Evolutionary conservation across 495 filamentous ascomycete genomes (phyloP).

Genomic region (Collariella sp.): DNA sequence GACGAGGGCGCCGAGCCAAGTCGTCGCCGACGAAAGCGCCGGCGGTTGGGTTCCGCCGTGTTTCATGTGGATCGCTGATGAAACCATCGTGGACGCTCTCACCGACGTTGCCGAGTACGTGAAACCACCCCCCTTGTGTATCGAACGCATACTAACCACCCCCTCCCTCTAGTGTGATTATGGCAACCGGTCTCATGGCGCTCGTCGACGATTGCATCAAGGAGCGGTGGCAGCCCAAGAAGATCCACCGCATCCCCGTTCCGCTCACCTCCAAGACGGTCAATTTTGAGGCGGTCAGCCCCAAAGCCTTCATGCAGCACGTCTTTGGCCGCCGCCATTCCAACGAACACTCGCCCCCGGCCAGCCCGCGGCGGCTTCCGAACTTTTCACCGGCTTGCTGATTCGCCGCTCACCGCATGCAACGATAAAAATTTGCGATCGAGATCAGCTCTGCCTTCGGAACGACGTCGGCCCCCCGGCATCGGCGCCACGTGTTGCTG

Average conservation of each 20-base stretch:
- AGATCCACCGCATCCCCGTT: slow-evolving; percentile 49
- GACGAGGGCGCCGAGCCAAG: slow-evolving; percentile 58
- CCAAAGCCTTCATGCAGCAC: slow-evolving; percentile 68
- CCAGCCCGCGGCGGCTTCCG: slow-evolving; percentile 36
- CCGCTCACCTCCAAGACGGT: slow-evolving; percentile 50
- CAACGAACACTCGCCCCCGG: slow-evolving; percentile 26
- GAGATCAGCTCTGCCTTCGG: background rate
- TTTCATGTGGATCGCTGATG: slow-evolving; percentile 78
- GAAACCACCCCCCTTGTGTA: background rate
- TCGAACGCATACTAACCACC: slow-evolving; percentile 12
- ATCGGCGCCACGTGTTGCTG: slow-evolving; percentile 14
- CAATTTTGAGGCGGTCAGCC: slow-evolving; percentile 59
- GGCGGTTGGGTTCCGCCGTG: slow-evolving; percentile 91
- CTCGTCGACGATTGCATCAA: slow-evolving; percentile 91
- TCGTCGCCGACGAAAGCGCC: slow-evolving; percentile 61
- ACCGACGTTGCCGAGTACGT: slow-evolving; percentile 93
- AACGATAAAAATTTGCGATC: too few species aligned
- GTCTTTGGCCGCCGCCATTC: slow-evolving; percentile 58
- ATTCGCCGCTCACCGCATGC: too few species aligned
- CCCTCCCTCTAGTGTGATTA: slow-evolving; percentile 55
- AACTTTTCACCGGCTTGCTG: background rate
- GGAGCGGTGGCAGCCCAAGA: slow-evolving; percentile 63
- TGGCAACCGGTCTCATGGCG: slow-evolving; percentile 81
- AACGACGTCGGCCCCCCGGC: background rate
- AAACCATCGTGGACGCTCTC: slow-evolving; percentile 52